phyloP scores from a whole-genome alignment of 164 flowering plant genomes.

The Saururus chinensis region DNA sequence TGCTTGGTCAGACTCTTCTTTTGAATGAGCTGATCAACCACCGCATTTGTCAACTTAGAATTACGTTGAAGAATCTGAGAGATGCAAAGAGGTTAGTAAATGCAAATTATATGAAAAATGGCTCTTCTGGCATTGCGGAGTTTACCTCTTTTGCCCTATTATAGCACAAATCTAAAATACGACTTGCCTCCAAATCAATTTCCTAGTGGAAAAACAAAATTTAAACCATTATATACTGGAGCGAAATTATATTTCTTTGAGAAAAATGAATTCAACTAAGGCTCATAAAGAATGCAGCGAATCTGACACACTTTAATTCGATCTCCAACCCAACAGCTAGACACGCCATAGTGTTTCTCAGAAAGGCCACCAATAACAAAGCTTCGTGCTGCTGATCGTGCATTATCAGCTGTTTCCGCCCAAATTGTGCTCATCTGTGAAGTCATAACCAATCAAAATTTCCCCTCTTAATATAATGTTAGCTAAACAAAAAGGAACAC shows the following conservation, averaged over 20 bases:
- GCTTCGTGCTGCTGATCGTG: slow-evolving; percentile 75
- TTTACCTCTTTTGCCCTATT: slow-evolving; percentile 76
- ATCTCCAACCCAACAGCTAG: slow-evolving; percentile 67
- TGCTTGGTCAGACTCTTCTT: slow-evolving; percentile 71
- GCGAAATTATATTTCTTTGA: not conserved
- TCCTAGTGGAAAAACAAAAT: slow-evolving; percentile 34
- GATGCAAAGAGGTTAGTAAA: not conserved
- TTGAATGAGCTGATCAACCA: slow-evolving; percentile 58
- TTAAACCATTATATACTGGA: not conserved
- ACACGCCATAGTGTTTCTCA: slow-evolving; percentile 69
- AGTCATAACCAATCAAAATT: slow-evolving; percentile 1
- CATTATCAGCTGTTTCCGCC: slow-evolving; percentile 92
- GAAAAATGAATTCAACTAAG: not conserved
- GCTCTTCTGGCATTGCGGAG: not conserved
- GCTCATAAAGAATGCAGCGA: not conserved
- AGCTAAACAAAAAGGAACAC: not conserved
- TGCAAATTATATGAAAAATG: not conserved
- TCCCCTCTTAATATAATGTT: not conserved
- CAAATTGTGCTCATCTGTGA: slow-evolving; percentile 87
- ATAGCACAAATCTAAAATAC: slow-evolving; percentile 57
- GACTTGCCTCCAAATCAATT: slow-evolving; percentile 69
- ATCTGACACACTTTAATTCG: slow-evolving; percentile 49
- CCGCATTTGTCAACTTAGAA: slow-evolving; percentile 52
- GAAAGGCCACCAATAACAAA: slow-evolving; percentile 88
- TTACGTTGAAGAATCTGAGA: slow-evolving; percentile 65